Base-by-base conservation (phyloP, 1,284 basidiomycete genomes). In the Heterobasidion irregulare region DNA sequence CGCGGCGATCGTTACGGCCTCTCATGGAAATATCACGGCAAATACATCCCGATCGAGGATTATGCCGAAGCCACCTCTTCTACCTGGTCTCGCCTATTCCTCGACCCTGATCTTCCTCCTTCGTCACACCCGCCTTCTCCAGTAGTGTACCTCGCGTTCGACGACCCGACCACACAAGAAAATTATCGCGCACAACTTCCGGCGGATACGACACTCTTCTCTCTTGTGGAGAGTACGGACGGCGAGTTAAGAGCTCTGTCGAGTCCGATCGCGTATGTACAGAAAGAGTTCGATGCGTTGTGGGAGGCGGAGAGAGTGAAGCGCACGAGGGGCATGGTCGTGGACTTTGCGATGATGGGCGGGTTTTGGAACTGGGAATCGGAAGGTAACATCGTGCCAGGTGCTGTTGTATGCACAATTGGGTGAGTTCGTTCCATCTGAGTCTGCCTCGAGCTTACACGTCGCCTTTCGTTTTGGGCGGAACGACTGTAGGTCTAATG, bases 321-420 rank as follows among this genome's bases (percentile, higher is more conserved):
- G 32, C 71, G 78, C 34, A 86, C 84, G 16, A 72, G 72, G 50
- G 85, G 84, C 1, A 78, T 83, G 72, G 65, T 88, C 51, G 79
- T 87, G 2, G 85, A 88, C 65, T 76, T 86, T 59, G 83, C 83
- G 15, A 61, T 85, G 61, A 52, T 84, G 16, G 78, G 76, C 58
- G 83, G 83, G 15, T 62, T 81, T 49, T 88, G 85, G 85, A 67
- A 70, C 10, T 69, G 66, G 58, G 65, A 71, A 4, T 70, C 68
- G n/a, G 75, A 78, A 18, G 38, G n/a, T n/a, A n/a, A 41, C n/a
- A 64, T 75, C 6, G 64, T 67, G 19, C 82, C 83, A 2, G 72
- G 74, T 12, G 82, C 79, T 8, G 71, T 73, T 7, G 67, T 86
- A 32, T 86, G 84, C 62, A 77, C 77, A 1, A 67, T 82, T 82